Evolutionary conservation across 805 yeast species (phyloP).

Genomic region (Wickerhamomyces bovis): DNA sequence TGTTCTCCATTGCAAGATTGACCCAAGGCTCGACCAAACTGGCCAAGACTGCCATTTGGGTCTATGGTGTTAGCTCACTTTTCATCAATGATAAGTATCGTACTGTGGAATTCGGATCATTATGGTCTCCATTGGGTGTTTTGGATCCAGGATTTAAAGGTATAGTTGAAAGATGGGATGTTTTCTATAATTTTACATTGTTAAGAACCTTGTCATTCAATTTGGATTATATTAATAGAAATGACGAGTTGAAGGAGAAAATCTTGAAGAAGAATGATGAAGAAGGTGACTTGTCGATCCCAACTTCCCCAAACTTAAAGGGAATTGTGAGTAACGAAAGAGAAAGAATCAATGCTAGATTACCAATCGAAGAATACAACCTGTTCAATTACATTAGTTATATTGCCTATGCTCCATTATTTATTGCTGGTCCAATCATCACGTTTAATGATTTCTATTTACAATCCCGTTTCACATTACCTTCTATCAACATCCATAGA

Average conservation of each 20-base stretch:
- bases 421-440: constrained; percentile 91
- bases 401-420: constrained; percentile 77
- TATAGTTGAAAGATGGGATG: constrained; percentile 89
- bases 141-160: constrained; percentile 66
- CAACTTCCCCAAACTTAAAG: constrained; percentile 13
- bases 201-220: constrained; percentile 80
- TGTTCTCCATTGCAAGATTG: constrained; percentile 43
- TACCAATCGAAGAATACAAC: constrained; percentile 54
- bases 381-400: constrained; percentile 69
- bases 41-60: constrained; percentile 56
- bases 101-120: constrained; percentile 41
- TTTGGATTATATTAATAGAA: constrained; percentile 59
- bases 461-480: constrained; percentile 56
- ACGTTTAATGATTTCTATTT: constrained; percentile 87
- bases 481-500: constrained; percentile 52
- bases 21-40: constrained; percentile 25
- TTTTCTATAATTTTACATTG: constrained; percentile 84
- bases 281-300: constrained; percentile 18
- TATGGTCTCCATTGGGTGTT: constrained; percentile 36
- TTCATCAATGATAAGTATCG: constrained; percentile 72
- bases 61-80: constrained; percentile 69
- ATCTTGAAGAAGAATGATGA: constrained; percentile 18
- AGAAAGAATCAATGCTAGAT: constrained; percentile 58
- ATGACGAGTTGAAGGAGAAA: constrained; percentile 15
- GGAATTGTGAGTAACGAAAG: constrained; percentile 43